Evolutionary conservation across 371 early-diverging fungal genomes (phyloP), one percentile per base, ranked within the genome.

Genomic region (Mortierella sp.): DNA sequence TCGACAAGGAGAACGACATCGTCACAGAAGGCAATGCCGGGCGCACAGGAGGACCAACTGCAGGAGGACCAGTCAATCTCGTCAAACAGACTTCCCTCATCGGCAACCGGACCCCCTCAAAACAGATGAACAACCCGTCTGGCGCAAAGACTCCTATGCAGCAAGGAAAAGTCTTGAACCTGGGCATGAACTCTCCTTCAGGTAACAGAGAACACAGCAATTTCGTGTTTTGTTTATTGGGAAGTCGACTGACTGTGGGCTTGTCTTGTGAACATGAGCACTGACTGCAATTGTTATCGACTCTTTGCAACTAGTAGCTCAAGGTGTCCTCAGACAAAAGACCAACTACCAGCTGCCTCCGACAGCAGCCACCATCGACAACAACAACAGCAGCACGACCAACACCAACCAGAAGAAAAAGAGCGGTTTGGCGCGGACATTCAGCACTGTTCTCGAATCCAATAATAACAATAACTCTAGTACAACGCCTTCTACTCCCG

Each of bases 1-100:
- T 74, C 31, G 83, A 82, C 79, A 82, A 82, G 70, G 83, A 82
- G 73, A 83, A 83, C 34, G 80, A 80, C 73, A 73, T 77, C 28
- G 77, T 72, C 70, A 52, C 77, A 48, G 83, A 83, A 2, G 74
- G 63, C 44, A 52, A 73, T 21, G 58, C 72, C 52, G 47, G 74
- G 2, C 76, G 75, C 47, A 38, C 65, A 34, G 55, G 57, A 8
- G 42, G 42, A 38, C 42, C 42, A 38, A 31, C 72, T 21, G 14
- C 70, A 3, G 63, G 63, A 55, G 55, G n/a, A 26, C 48, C 79
- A 38, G 63, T 50, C 14, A 60, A 78, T 19, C 73, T 78, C 24
- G 63, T 76, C 75, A 84, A 84, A 31, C 84, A 84, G 21, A 42
- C 63, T 11, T 84, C 81, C 16, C 58, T 80, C 47, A n/a, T 84